These are phyloP conservation scores for Naganishia randhawae DNA, from an alignment of 768 basidiomycete genomes.

Conservation along the genomic window DNA sequence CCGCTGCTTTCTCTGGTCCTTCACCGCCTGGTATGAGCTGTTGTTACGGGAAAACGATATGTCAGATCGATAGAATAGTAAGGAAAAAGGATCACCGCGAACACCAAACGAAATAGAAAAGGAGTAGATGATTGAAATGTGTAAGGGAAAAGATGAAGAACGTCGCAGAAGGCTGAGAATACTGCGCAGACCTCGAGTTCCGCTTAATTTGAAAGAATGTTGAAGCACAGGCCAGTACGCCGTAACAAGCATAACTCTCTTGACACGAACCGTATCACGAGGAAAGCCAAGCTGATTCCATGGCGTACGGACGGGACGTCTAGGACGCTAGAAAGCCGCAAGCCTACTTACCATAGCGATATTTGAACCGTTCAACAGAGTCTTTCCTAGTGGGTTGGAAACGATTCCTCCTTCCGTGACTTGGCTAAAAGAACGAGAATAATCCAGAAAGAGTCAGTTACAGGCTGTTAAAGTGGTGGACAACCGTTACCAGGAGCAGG, in stretches of 20 bases:
- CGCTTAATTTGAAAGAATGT: no score
- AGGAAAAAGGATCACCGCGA: background rate
- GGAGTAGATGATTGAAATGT: background rate
- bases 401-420: constrained; percentile 72
- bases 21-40: constrained; percentile 69
- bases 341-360: constrained; percentile 78
- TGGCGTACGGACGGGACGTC: no score
- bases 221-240: no score
- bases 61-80: background rate
- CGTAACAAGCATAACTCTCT: no score
- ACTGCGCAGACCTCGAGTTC: no score
- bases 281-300: no score
- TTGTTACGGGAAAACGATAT: background rate
- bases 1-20: constrained; percentile 56
- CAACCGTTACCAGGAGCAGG: background rate
- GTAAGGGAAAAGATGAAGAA: no score
- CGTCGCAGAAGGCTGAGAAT: no score
- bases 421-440: constrained; percentile 59
- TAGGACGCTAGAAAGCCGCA: no score
- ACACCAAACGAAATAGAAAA: no score
- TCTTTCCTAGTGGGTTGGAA: constrained; percentile 73
- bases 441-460: background rate
- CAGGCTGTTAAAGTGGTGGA: background rate
- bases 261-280: no score
- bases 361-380: constrained; percentile 52